Conservation (phyloP, 139 green algal genomes). For the Chlamydomonas sphaeroides region DNA sequence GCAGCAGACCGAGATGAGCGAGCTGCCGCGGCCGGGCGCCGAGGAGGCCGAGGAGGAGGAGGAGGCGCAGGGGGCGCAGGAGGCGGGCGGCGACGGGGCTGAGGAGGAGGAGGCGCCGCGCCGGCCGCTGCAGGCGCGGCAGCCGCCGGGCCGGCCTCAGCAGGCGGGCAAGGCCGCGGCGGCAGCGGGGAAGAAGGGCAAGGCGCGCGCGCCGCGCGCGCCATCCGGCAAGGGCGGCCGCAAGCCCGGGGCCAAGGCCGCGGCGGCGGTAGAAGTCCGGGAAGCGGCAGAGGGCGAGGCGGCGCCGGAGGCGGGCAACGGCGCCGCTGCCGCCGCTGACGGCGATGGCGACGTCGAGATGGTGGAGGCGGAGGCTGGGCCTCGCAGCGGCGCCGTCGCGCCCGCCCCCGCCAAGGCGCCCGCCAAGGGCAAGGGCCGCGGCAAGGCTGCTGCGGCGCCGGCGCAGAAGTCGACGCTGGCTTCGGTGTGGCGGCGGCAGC, state of each 20-base stretch:
- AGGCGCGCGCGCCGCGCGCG: not conserved
- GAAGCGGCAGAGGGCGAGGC: not conserved
- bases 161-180: not conserved
- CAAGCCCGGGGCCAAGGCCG: no score
- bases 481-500: slow-evolving; percentile 7
- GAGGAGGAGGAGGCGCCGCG: slow-evolving; percentile 12
- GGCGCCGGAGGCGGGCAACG: not conserved
- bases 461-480: slow-evolving; percentile 9
- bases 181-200: not conserved
- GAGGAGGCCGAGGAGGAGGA: slow-evolving; percentile 25
- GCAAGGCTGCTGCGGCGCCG: not conserved
- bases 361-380: not conserved
- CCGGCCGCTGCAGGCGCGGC: not conserved
- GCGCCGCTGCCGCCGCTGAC: not conserved
- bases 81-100: not conserved
- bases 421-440: not conserved
- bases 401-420: not conserved
- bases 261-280: not conserved
- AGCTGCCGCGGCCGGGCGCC: slow-evolving; percentile 36
- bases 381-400: not conserved
- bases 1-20: slow-evolving; percentile 38
- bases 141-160: slow-evolving; percentile 9
- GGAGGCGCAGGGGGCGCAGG: slow-evolving; percentile 2
- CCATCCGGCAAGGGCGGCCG: no score
- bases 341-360: slow-evolving; percentile 4